These are phyloP conservation scores for Cornus florida DNA, from an alignment of 148 eudicot species.

Conservation along the genomic window DNA sequence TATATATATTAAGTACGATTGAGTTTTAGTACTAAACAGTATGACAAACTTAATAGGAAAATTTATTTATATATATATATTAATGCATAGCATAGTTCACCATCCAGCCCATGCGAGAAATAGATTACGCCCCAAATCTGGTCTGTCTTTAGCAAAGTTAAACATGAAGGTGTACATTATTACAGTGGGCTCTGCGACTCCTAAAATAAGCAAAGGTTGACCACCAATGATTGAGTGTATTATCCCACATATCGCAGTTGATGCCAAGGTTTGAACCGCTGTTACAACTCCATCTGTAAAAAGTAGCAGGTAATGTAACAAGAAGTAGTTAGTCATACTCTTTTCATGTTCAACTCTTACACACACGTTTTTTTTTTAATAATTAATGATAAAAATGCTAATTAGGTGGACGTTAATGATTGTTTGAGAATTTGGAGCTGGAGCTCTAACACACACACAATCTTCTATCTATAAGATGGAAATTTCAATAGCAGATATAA, in stretches of 20 bases:
- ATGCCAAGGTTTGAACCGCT: constrained; percentile 86
- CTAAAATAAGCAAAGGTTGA: constrained; percentile 64
- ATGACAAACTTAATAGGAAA: constrained; percentile 4
- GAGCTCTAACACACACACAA: too few species aligned
- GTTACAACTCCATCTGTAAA: constrained; percentile 77
- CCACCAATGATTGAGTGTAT: constrained; percentile 94
- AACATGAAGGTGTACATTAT: constrained; percentile 94
- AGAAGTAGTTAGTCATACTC: too few species aligned
- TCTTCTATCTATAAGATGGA: too few species aligned
- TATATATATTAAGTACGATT: too few species aligned
- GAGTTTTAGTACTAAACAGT: too few species aligned
- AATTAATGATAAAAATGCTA: too few species aligned
- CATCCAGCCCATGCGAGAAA: constrained; percentile 94
- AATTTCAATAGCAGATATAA: neutral
- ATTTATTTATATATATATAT: neutral
- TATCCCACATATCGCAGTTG: constrained; percentile 85
- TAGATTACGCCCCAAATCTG: constrained; percentile 70
- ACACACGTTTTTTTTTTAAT: too few species aligned
- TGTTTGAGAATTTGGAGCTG: too few species aligned
- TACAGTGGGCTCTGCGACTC: constrained; percentile 57
- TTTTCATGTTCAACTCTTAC: too few species aligned
- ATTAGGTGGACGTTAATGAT: too few species aligned
- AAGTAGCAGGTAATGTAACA: too few species aligned
- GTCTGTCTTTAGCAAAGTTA: constrained; percentile 71
- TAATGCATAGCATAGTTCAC: constrained; percentile 42